Conservation (phyloP, 78 protist genomes). For the Dictyostelium capitatum region DNA sequence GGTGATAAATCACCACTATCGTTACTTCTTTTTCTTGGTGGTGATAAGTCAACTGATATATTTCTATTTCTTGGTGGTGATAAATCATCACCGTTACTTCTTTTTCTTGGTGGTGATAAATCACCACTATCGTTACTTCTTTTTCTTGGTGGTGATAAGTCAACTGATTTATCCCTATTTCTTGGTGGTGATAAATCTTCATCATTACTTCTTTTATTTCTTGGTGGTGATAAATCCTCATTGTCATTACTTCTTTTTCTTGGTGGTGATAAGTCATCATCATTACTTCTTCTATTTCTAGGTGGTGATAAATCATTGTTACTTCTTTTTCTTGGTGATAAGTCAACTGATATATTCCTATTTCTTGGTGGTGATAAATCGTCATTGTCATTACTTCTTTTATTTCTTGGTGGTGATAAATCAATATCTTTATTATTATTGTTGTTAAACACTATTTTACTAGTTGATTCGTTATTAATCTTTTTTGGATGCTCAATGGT, state of each 20-base stretch:
- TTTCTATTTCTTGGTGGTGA: constrained; percentile 31
- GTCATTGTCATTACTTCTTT: not conserved
- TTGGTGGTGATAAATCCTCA: constrained; percentile 42
- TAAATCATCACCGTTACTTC: not conserved
- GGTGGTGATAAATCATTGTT: constrained; percentile 46
- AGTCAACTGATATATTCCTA: not conserved
- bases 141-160: constrained; percentile 46
- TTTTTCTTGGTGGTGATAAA: constrained; percentile 60
- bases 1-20: constrained; percentile 39
- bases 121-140: not conserved
- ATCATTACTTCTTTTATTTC: not conserved
- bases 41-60: not conserved
- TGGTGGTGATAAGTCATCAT: constrained; percentile 41
- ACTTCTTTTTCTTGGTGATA: constrained; percentile 10
- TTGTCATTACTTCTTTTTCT: not conserved
- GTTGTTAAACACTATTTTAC: not conserved
- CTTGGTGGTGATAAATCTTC: constrained; percentile 52
- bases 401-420: constrained; percentile 49
- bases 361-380: constrained; percentile 51
- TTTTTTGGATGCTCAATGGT: not conserved
- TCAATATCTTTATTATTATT: constrained; percentile 2
- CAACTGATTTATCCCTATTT: not conserved
- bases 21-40: constrained; percentile 31
- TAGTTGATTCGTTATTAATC: not conserved
- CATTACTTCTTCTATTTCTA: constrained; percentile 9